Evolutionary conservation across 371 early-diverging fungal species (phyloP).

Genomic region (Mitosporidium daphniae): DNA sequence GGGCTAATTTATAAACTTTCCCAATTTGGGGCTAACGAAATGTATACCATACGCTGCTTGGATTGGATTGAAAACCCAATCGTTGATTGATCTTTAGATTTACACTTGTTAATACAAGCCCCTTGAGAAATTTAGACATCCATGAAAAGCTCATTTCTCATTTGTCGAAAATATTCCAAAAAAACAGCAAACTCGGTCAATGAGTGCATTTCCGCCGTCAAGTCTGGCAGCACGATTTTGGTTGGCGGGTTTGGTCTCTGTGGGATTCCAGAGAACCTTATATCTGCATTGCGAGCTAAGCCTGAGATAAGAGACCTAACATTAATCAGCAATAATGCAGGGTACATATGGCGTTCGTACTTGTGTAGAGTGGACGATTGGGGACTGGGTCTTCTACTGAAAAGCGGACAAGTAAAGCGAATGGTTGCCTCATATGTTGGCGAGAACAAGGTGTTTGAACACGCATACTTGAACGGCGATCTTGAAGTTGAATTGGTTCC

Average conservation of each 20-base stretch:
- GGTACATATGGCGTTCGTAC: constrained; percentile 3
- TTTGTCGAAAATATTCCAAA: too few species aligned
- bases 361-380: constrained; percentile 15
- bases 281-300: constrained; percentile 14
- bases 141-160: too few species aligned
- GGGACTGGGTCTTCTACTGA: constrained; percentile 18
- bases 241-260: constrained; percentile 23
- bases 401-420: constrained; percentile 21
- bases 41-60: too few species aligned
- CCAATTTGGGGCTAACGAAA: too few species aligned
- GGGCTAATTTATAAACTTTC: too few species aligned
- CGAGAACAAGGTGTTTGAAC: constrained; percentile 26
- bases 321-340: constrained; percentile 25
- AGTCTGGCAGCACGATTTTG: too few species aligned
- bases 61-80: too few species aligned
- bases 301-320: constrained; percentile 15
- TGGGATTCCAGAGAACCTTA: constrained; percentile 23
- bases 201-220: too few species aligned
- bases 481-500: constrained; percentile 26
- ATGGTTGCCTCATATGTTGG: constrained; percentile 28
- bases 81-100: too few species aligned
- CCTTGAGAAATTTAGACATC: too few species aligned
- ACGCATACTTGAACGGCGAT: constrained; percentile 23
- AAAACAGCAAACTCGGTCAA: too few species aligned
- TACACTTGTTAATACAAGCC: too few species aligned